Evolutionary conservation across 2,329 filamentous ascomycete species (phyloP).

Genomic region (Neobulgaria alba): DNA sequence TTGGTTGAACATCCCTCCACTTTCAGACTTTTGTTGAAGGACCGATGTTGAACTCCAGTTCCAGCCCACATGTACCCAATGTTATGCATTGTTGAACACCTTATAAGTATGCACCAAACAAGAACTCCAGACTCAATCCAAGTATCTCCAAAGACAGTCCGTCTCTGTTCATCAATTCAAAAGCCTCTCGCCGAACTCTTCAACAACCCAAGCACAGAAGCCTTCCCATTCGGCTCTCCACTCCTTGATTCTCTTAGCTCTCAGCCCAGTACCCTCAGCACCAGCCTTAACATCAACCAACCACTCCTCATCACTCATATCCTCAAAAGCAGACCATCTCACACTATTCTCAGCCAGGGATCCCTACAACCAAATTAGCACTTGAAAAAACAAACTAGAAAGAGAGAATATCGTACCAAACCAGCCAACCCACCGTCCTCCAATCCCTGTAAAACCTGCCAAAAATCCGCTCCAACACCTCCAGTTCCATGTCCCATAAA

Average conservation of each 20-base stretch:
- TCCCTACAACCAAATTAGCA: constrained; percentile 13
- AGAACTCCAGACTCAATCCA: background rate
- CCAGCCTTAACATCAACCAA: constrained; percentile 60
- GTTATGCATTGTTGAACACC: background rate
- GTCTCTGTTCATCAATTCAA: background rate
- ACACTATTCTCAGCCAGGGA: constrained; percentile 79
- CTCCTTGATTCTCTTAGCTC: constrained; percentile 62
- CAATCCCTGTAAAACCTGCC: constrained; percentile 82
- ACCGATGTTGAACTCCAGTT: background rate
- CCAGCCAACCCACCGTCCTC: constrained; percentile 81
- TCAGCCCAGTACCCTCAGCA: constrained; percentile 56
- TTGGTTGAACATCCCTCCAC: too few relatives aligned
- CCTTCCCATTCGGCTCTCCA: constrained; percentile 77
- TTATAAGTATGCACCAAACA: too few relatives aligned
- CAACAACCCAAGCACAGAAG: constrained; percentile 81
- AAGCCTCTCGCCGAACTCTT: constrained; percentile 46
- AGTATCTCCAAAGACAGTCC: background rate
- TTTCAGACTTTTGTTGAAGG: too few relatives aligned
- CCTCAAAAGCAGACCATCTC: constrained; percentile 77
- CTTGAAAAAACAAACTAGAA: constrained; percentile 6
- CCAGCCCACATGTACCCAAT: too few relatives aligned
- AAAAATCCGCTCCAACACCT: constrained; percentile 83
- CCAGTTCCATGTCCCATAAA: constrained; percentile 75
- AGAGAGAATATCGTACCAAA: constrained; percentile 46
- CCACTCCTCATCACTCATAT: constrained; percentile 66